Evolutionary conservation across 371 early-diverging fungal species (phyloP), one percentile per base, ranked within the genome.

Genomic region (Lichtheimia corymbifera): DNA sequence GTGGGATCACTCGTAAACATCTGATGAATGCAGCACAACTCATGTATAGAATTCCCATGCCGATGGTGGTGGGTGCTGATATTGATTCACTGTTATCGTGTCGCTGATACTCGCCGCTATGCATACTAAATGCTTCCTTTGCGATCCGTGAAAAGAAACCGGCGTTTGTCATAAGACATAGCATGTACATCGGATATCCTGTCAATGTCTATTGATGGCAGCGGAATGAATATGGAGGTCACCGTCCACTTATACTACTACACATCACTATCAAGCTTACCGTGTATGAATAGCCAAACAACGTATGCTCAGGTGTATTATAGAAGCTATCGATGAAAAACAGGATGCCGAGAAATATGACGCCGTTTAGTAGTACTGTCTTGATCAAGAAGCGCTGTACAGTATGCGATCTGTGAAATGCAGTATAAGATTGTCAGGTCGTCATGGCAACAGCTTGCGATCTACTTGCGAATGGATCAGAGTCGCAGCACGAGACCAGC

Each of bases 171-270:
- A 73, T 40, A 14, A 80, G 61, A 50, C 79, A 76, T 27, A 80
- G 54, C 13, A 77, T 40, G 55, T 79, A 80, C 47, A 83, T 56
- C 4, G 83, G 83, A 64, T 79, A 83, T 2, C 80, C 80, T 55
- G 75, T 73, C 24, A 83, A 63, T 7, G 64, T 66, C 83, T 82
- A 55, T 20, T 35, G 17, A 3, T 35, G 2, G 22, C 22, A n/a
- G 20, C 35, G 35, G 20, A 5, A 20, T 18, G 55, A 20, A 41
- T 42, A n/a, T 22, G 11, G 14, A 47, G 50, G 62, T 44, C 42
- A 41, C 27, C 9, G 9, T 40, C 27, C 4, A 5, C 27, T 1
- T 65, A n/a, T 12, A 6, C 49, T 3, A 7, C 9, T 25, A 45
- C 30, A 15, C 6, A 17, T 7, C 3, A 17, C 30, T 4, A 25